Evolutionary conservation across 257 asterid species (phyloP), one percentile per base, ranked within the genome.

Genomic region (Schizonepeta tenuifolia): DNA sequence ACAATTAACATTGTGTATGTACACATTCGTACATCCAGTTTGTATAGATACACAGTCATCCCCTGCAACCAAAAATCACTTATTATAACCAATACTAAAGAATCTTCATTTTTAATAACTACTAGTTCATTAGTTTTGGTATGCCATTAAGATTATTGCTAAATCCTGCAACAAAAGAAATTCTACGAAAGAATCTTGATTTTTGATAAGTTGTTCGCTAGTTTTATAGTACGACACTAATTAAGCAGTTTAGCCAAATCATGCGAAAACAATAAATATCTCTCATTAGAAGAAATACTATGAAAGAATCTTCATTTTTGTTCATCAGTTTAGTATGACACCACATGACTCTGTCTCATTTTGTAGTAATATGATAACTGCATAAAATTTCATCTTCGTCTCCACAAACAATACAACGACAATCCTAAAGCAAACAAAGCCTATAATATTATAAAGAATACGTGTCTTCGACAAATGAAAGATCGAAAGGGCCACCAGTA

Each of bases 11-110:
- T 93, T 81, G 58, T 85, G 97, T 69, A 93, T 65, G 75, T 84
- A 87, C 26, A 93, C 90, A 9, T 86, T 85, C 18, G 96, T 76
- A 77, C 96, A 88, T 47, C 98, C 98, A 5, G 98, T 88, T 81
- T 90, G 97, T 77, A 93, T 90, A 1, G 98, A 93, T 5, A 93
- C 83, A 70, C 98, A 93, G 43, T 93, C 98, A 81, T 93, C 99
- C 76, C 99, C 99, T 94, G 87, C 82, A 78, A 13, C 18, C 0
- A 12, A 49, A 57, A 63, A 36, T 38, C 38, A 44, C 22, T 50
- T 36, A 9, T 76, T 63, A 70, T 59, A 53, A 55, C 4, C 41
- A 62, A 17, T 9, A n/a, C 13, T 13, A 8, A 35, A 65, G 28
- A 24, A 10, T 33, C 59, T 17, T 33, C 17, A 55, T 26, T 53